Base-by-base conservation (phyloP, 305 asterid species). In the Fraxinus sp. region DNA sequence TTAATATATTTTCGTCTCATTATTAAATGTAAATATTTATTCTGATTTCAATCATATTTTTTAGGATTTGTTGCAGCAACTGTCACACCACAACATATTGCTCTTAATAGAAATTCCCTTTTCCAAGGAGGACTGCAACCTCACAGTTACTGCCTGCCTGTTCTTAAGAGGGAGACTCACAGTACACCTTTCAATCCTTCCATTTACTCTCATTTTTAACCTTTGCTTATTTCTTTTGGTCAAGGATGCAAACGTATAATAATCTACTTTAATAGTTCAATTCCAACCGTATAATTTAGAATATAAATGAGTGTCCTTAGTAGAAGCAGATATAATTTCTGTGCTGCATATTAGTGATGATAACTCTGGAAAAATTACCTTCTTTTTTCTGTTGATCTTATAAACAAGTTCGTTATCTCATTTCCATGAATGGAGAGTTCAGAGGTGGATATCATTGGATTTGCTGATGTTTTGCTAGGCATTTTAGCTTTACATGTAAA, bases 121-220 rank as follows among this genome's bases (percentile, higher is more conserved):
- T 95, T 95, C 64, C 94, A 94, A 87, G 99, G 99, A 83, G 98
- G 99, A 82, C 77, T 95, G 78, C 99, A 89, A 82, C 99, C 99
- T 39, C 99, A 95, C 84, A 92, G 89, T 88, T 95, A 89, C 80
- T 95, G 98, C 80, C 99, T 94, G 79, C 99, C 99, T 35, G 95
- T 95, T 76, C 91, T 95, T 26, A 95, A 95, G 86, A 90, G 98
- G 82, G 99, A 95, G 89, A 92, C 68, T 77, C 99, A 95, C 83
- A 89, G 98, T 94, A 94, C 14, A 84, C 82, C 71, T 82, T 36
- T 30, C 30, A 82, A 74, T 28, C 78, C 78, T 66, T 81, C 57
- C 37, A 33, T 26, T 16, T 59, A 59, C 71, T 59, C 11, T n/a
- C 1, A 26, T 68, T 68, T 11, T 28, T 3, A 68, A 68, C 36